Evolutionary conservation across 306 rosid genomes (phyloP), one percentile per base, ranked within the genome.

Genomic region (Rosa rugosa): DNA sequence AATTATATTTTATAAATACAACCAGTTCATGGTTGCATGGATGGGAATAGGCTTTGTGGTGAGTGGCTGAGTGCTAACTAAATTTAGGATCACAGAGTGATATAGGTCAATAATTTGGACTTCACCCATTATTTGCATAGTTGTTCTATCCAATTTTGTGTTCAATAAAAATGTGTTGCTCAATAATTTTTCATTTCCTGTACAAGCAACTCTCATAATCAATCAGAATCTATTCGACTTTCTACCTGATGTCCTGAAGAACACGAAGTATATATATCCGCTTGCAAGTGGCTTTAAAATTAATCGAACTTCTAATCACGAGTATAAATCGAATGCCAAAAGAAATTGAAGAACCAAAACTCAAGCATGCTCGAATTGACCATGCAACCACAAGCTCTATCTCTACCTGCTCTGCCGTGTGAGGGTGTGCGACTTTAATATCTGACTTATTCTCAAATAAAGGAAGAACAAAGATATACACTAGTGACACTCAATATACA

Each of bases 341-440:
- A 64, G 80, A 75, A 83, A 59, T 60, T 25, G 36, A 70, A 53
- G 5, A 56, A 51, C 0, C 60, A 2, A 47, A 45, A 64, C 40
- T 59, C 45, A 75, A 69, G 65, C 71, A 75, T 71, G 71, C 42
- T 75, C 56, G 79, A 74, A 75, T 79, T 44, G 83, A 80, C 71
- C 13, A 8, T 23, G 44, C 78, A 60, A 49, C 73, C 20, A 64
- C 14, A 17, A 5, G 7, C 67, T 54, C 66, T 4, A 25, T 17
- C 25, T 38, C 57, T 34, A 44, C 47, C 50, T 44, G 76, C 76
- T 60, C 27, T 14, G 71, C 44, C 79, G 20, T 75, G 71, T 60
- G 36, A 11, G 5, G 17, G 67, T 10, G 67, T 60, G 63, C 42
- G 78, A 60, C 40, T 75, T 60, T 17, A 23, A 59, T 44, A 75